Evolutionary conservation across 1,284 basidiomycete species (phyloP), one percentile per base, ranked within the genome.

Genomic region (Cronartium quercuum): DNA sequence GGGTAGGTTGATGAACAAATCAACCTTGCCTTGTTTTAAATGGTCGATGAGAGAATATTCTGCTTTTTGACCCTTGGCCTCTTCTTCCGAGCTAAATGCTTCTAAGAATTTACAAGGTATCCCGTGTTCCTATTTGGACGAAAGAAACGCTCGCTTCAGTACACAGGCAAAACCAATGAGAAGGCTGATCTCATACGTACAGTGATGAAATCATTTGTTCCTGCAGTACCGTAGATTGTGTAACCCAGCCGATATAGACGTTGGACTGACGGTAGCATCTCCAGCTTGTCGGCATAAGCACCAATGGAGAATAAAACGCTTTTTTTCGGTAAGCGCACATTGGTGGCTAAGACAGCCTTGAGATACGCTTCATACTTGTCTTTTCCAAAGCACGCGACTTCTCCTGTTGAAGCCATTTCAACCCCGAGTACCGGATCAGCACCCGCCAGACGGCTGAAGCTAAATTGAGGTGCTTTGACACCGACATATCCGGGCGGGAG

Each of bases 351-450:
- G 78, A 98, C 86, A 3, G 92, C 94, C 84, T 98, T 98, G 81
- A 98, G 86, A 83, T 98, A 98, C 6, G 95, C 95, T 82, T 98
- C 95, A 83, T 97, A 98, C 84, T 95, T 96, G 85, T 98, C 91
- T 79, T 87, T 89, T 37, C 96, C 95, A 83, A 98, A 98, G 83
- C 95, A 98, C 47, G 96, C 96, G 38, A 98, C 95, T 83, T 98
- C 95, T 78, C 95, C 95, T 0, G 95, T 98, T n/a, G 95, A 98
- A 18, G 95, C 95, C 95, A 98, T 98, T 85, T 98, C 95, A 66
- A 98, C 95, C 81, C 96, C 96, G n/a, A 98, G 87, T 24, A 98
- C 90, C 18, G 95, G 95, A 82, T 98, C 95, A 40, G 95, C 95
- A 47, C 95, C 95, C 34, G 92, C 94, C 42, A 98, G 84, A 76